These are phyloP conservation scores for Misopates orontium DNA, from an alignment of 257 asterid species.

Conservation along the genomic window DNA sequence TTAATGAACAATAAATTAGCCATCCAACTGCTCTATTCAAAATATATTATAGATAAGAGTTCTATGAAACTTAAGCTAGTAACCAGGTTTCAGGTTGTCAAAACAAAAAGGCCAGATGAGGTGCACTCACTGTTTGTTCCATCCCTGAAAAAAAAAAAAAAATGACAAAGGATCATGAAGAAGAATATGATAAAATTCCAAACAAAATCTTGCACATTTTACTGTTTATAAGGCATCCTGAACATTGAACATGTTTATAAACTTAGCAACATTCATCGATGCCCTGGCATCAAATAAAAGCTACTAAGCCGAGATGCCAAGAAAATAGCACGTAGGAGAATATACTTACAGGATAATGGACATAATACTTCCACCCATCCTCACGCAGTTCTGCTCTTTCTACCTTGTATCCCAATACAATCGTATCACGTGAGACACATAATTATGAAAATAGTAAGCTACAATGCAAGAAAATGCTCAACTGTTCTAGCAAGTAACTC, in stretches of 20 bases:
- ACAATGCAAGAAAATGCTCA: conserved; percentile 11
- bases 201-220: conserved; percentile 4
- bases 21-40: conserved; percentile 9
- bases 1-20: conserved; percentile 4
- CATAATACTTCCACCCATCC: conserved; percentile 53
- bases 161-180: background rate
- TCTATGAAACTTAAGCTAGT: conserved; percentile 18
- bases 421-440: conserved; percentile 4
- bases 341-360: conserved; percentile 72
- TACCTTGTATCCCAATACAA: conserved; percentile 41
- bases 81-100: conserved; percentile 14
- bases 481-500: conserved; percentile 1
- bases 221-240: background rate
- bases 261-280: conserved; percentile 10
- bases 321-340: conserved; percentile 13
- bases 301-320: conserved; percentile 1
- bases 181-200: background rate
- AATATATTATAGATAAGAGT: background rate
- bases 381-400: conserved; percentile 36
- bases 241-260: background rate
- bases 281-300: conserved; percentile 15
- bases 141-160: conserved; percentile 60
- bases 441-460: conserved; percentile 15
- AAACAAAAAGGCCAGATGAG: conserved; percentile 22
- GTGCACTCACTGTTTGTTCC: conserved; percentile 72